Conservation (phyloP, 2,329 filamentous ascomycete genomes). For the Clarireedia paspali region DNA sequence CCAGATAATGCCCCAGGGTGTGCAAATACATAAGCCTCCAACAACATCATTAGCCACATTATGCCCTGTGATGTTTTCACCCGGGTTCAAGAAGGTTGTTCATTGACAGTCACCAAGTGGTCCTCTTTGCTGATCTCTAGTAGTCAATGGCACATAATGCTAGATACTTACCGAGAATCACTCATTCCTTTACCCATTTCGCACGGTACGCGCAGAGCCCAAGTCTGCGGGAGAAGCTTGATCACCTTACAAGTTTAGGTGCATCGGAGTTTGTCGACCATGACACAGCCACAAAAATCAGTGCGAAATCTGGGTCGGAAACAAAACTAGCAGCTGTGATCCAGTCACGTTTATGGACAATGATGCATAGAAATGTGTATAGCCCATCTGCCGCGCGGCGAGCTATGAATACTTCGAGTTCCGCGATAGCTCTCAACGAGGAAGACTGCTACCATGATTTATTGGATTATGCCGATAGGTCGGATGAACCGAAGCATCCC, state of each 20-base stretch:
- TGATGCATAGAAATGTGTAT: constrained; percentile 22
- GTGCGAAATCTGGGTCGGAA: constrained; percentile 4
- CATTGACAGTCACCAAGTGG: background rate
- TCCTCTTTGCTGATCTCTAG: background rate
- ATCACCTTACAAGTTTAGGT: background rate
- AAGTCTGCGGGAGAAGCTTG: constrained; percentile 3
- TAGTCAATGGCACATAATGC: constrained; percentile 8
- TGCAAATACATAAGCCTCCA: constrained; percentile 12
- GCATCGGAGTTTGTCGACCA: background rate
- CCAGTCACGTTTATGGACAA: constrained; percentile 19
- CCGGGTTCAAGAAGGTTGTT: constrained; percentile 23
- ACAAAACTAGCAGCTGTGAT: constrained; percentile 13
- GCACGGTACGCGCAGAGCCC: constrained; percentile 6
- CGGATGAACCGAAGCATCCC: background rate
- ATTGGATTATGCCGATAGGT: background rate
- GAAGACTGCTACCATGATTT: constrained; percentile 1
- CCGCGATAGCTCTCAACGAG: background rate
- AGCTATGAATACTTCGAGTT: background rate
- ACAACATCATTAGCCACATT: constrained; percentile 8
- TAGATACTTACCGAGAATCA: constrained; percentile 4
- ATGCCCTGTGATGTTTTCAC: constrained; percentile 21
- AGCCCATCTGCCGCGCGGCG: constrained; percentile 11
- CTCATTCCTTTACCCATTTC: constrained; percentile 5
- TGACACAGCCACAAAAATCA: background rate
- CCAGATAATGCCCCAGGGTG: background rate